These are phyloP conservation scores for Parachaetomium inaequale DNA, from an alignment of 495 filamentous ascomycete species.

Conservation along the genomic window DNA sequence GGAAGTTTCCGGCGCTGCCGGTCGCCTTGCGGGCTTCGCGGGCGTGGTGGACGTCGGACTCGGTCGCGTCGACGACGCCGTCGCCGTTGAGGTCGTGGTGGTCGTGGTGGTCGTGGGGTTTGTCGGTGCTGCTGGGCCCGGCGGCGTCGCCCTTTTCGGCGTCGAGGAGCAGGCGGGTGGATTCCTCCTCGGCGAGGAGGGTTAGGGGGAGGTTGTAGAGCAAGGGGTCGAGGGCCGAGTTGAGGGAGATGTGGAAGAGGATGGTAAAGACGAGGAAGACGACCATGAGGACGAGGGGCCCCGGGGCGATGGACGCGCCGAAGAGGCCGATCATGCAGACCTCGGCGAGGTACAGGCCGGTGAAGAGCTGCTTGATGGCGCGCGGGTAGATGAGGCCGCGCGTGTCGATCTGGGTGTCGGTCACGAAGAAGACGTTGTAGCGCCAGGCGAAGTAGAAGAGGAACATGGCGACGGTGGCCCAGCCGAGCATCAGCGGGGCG, in stretches of 20 bases:
- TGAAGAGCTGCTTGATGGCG: constrained; percentile 87
- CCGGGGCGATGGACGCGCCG: constrained; percentile 63
- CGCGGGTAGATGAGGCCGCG: constrained; percentile 83
- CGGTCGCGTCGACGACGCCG: constrained; percentile 25
- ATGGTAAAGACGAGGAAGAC: constrained; percentile 74
- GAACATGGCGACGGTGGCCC: constrained; percentile 76
- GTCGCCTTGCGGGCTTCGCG: constrained; percentile 13
- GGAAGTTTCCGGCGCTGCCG: constrained; percentile 40
- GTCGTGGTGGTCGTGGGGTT: too few relatives aligned
- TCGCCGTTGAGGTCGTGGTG: constrained; percentile 31
- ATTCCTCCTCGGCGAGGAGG: constrained; percentile 61
- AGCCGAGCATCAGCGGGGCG: constrained; percentile 83
- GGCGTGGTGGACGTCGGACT: constrained; percentile 26
- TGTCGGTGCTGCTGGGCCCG: constrained; percentile 27
- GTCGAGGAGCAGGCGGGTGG: constrained; percentile 35
- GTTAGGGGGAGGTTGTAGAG: constrained; percentile 73
- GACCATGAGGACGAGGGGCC: constrained; percentile 80
- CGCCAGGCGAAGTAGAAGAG: constrained; percentile 92
- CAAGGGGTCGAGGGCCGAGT: constrained; percentile 72
- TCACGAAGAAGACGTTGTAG: constrained; percentile 93
- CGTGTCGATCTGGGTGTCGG: constrained; percentile 79
- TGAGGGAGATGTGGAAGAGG: constrained; percentile 80
- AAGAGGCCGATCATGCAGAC: constrained; percentile 90
- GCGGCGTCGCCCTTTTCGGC: constrained; percentile 26
- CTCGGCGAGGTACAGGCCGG: constrained; percentile 80